Evolutionary conservation across 495 filamentous ascomycete genomes (phyloP).

Genomic region (Penicillium cosmopolitanum): DNA sequence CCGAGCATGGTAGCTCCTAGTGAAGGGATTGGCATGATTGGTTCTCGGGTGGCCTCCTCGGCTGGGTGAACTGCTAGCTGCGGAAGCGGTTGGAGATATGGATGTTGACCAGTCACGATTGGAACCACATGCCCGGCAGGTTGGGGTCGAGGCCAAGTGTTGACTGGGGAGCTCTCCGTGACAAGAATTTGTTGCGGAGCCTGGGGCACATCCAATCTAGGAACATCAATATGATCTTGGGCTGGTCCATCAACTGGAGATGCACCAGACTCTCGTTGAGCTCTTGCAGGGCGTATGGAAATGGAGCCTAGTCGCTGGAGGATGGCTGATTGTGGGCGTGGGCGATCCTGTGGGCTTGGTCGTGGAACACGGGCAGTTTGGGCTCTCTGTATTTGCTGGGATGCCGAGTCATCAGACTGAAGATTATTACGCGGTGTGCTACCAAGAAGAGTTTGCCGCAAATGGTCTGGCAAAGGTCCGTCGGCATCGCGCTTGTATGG

Average conservation of each 20-base stretch:
- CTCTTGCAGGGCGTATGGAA: conserved; percentile 29
- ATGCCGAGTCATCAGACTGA: conserved; percentile 4
- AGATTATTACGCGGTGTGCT: conserved; percentile 7
- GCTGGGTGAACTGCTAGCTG: conserved; percentile 23
- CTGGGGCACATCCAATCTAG: conserved; percentile 5
- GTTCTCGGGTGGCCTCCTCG: conserved; percentile 16
- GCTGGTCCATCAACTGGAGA: conserved; percentile 1
- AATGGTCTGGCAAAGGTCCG: conserved; percentile 57
- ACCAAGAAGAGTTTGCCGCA: conserved; percentile 44
- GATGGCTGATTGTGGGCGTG: conserved; percentile 29
- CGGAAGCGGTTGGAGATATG: conserved; percentile 16
- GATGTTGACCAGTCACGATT: conserved; percentile 13
- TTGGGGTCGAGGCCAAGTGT: conserved; percentile 1
- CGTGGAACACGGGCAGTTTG: conserved; percentile 30
- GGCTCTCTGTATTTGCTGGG: conserved; percentile 25
- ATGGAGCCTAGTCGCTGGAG: conserved; percentile 40
- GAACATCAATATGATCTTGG: conserved; percentile 14
- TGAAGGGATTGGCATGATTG: conserved; percentile 24
- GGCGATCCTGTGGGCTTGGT: conserved; percentile 20
- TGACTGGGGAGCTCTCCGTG: not conserved
- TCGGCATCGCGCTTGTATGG: conserved; percentile 78
- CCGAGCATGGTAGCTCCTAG: conserved; percentile 28
- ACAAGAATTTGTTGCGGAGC: conserved; percentile 6
- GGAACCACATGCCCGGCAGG: conserved; percentile 13
- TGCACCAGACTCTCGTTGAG: conserved; percentile 18